Percentiles rank a stretch among this genome's conserved stretches.
phyloP scores from a whole-genome alignment of 352 stramenopile species.

The Phytophthora boehmeriae region DNA sequence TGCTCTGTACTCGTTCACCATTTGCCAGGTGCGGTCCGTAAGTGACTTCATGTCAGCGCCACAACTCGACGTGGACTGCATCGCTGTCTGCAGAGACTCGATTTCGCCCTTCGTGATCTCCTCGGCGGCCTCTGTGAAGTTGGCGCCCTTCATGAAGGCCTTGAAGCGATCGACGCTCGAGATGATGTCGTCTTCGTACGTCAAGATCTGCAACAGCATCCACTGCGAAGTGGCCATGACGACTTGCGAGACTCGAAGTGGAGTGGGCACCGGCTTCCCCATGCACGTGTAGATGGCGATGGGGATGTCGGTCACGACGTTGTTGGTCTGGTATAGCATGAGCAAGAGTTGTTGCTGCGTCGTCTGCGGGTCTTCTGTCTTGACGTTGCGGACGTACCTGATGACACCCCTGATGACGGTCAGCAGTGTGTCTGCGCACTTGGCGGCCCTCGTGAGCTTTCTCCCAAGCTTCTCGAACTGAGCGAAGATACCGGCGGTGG shows the following conservation, averaged over 20 bases:
- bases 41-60: slow-evolving; percentile 40
- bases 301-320: slow-evolving; percentile 18
- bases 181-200: slow-evolving; percentile 13
- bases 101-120: slow-evolving; percentile 27
- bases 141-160: slow-evolving; percentile 9
- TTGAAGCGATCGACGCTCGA: slow-evolving; percentile 22
- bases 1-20: slow-evolving; percentile 38
- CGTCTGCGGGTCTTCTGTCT: slow-evolving; percentile 32
- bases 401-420: not conserved
- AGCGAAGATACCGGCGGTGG: slow-evolving; percentile 28
- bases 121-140: slow-evolving; percentile 14
- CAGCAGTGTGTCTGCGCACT: slow-evolving; percentile 40
- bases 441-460: slow-evolving; percentile 30
- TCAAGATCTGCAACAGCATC: slow-evolving; percentile 16
- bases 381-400: slow-evolving; percentile 8
- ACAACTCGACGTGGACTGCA: slow-evolving; percentile 40
- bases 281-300: slow-evolving; percentile 15
- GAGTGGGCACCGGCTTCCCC: slow-evolving; percentile 16
- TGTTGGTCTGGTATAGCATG: slow-evolving; percentile 44
- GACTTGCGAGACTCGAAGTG: slow-evolving; percentile 7
- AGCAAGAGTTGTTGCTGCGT: slow-evolving; percentile 38
- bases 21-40: slow-evolving; percentile 41
- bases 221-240: slow-evolving; percentile 21
- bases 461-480: slow-evolving; percentile 27
- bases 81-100: slow-evolving; percentile 24